These are phyloP conservation scores for Silybum marianum DNA, from an alignment of 129 eudicot species.

Conservation along the genomic window DNA sequence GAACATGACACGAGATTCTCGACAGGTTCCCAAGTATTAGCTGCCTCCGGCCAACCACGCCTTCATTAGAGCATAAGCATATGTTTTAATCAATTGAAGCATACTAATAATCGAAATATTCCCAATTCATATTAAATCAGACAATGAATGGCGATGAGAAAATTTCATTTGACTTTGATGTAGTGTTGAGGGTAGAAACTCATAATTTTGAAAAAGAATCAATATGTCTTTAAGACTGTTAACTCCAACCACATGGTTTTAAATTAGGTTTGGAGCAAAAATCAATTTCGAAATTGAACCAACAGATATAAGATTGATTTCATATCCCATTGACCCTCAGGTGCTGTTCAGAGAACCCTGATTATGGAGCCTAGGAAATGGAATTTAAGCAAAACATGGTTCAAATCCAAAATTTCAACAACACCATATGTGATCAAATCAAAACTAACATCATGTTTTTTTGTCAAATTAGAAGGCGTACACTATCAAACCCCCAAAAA, in stretches of 20 bases:
- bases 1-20: constrained; percentile 64
- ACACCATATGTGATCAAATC: background rate
- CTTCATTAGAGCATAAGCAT: constrained; percentile 44
- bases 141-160: background rate
- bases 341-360: too few species aligned
- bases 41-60: constrained; percentile 98
- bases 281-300: background rate
- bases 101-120: background rate
- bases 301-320: background rate
- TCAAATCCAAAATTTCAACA: constrained; percentile 1
- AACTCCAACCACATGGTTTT: background rate
- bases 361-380: background rate
- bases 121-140: background rate
- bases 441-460: background rate
- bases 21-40: constrained; percentile 91
- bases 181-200: background rate
- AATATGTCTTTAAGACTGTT: background rate
- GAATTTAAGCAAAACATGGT: background rate
- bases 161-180: background rate
- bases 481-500: background rate
- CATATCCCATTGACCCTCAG: background rate
- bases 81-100: constrained; percentile 17
- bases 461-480: background rate
- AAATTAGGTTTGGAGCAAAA: background rate
- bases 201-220: background rate